Evolutionary conservation across 805 yeast genomes (phyloP), one percentile per base, ranked within the genome.

Genomic region (Candida schatavii): DNA sequence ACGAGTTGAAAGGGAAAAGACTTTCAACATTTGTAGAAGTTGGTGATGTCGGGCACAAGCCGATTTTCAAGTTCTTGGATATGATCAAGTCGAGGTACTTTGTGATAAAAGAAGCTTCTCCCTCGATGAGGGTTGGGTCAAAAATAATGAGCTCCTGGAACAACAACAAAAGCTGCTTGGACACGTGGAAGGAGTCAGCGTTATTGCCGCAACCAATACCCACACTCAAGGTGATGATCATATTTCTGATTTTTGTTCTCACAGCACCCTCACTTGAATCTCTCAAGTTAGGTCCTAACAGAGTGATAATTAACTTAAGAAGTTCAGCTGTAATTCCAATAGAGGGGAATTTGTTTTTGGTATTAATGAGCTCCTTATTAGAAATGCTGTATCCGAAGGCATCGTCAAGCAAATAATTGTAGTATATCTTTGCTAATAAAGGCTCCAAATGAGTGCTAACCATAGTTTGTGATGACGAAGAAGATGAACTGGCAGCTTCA

Each of bases 401-500:
- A 70, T 57, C 57, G 59, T 70, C 46, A 14, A 31, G 21, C 44
- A 69, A 42, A 70, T 61, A 41, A 51, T 61, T 32, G 40, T 53
- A 41, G 60, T 66, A 46, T 2, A 68, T n/a, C 10, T 48, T 49
- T 7, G 46, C 49, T 35, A 70, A 41, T 2, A 66, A 52, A 41
- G 73, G 77, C 19, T 77, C 71, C 7, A 77, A 46, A 38, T 82
- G 80, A 26, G 75, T 77, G 29, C 78, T 80, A 23, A 89, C 66
- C 5, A n/a, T 11, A 14, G 26, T 22, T 14, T n/a, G 19, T 18
- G 19, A 5, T 10, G 36, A 11, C 27, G 27, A 23, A 23, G 27
- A 23, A 23, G 27, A 23, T 11, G 27, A 23, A 23, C 27, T 23
- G 7, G 27, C 27, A 7, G 15, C 19, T 31, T 31, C 35, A 17